phyloP scores from a whole-genome alignment of 2,329 filamentous ascomycete genomes.

The Alternaria hordeiaustralica region DNA sequence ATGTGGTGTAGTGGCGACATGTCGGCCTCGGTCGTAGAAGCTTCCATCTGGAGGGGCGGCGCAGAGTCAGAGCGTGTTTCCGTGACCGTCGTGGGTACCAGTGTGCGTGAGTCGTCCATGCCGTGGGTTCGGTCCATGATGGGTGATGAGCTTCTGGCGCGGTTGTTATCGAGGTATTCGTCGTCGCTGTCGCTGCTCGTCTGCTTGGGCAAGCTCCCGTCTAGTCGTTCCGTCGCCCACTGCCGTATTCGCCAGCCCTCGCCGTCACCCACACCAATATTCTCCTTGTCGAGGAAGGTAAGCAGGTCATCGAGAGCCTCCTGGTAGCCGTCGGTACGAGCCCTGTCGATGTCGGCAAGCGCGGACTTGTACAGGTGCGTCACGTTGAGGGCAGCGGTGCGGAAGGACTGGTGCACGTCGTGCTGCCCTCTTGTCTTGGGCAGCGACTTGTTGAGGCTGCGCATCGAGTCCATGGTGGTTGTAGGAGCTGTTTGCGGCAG shows the following conservation, averaged over 20 bases:
- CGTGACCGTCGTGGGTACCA: slow-evolving; percentile 26
- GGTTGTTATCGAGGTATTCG: slow-evolving; percentile 66
- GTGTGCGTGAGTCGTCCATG: slow-evolving; percentile 48
- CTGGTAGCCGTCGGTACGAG: slow-evolving; percentile 84
- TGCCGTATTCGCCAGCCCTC: slow-evolving; percentile 73
- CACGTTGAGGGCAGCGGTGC: slow-evolving; percentile 87
- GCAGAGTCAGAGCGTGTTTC: slow-evolving; percentile 39
- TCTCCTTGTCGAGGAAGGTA: slow-evolving; percentile 81
- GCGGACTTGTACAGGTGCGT: slow-evolving; percentile 97
- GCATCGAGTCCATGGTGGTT: slow-evolving; percentile 49
- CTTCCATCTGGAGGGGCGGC: slow-evolving; percentile 48
- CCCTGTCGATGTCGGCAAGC: slow-evolving; percentile 75
- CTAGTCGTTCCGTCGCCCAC: slow-evolving; percentile 73
- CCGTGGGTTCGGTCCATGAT: slow-evolving; percentile 60
- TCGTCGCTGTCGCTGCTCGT: slow-evolving; percentile 71
- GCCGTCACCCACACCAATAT: slow-evolving; percentile 78
- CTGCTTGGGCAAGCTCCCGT: slow-evolving; percentile 65
- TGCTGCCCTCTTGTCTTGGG: slow-evolving; percentile 47
- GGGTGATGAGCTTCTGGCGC: slow-evolving; percentile 66
- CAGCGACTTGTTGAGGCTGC: slow-evolving; percentile 50
- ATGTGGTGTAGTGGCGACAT: slow-evolving; percentile 42
- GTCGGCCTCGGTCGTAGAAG: slow-evolving; percentile 37
- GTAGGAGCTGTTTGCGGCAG: neutral
- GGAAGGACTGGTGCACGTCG: slow-evolving; percentile 83
- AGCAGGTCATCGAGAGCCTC: slow-evolving; percentile 91